Evolutionary conservation across 73 alveolate genomes (phyloP).

Genomic region (Paramecium primaurelia): DNA sequence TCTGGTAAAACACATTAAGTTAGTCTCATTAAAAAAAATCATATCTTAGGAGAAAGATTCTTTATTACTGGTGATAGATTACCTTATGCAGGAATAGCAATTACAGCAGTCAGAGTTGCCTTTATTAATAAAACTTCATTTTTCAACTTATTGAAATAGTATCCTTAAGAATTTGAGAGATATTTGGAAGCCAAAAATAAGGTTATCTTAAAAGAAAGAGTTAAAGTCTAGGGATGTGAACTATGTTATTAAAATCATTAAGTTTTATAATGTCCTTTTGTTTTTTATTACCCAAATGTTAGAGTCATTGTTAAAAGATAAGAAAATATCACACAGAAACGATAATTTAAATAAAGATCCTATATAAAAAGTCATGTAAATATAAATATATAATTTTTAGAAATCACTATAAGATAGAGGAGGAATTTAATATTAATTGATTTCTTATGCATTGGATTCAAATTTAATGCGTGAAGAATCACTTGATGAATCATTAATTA

Average conservation of each 20-base stretch:
- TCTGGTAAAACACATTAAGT: not conserved
- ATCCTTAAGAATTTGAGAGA: conserved; percentile 3
- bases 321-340: not conserved
- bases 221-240: conserved; percentile 34
- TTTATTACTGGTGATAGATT: conserved; percentile 12
- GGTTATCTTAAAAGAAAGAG: not conserved
- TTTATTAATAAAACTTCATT: not conserved
- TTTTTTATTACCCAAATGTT: conserved; percentile 37
- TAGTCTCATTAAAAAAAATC: conserved; percentile 7
- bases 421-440: not conserved
- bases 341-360: not conserved
- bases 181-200: not conserved
- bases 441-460: not conserved
- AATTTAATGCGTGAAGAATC: conserved; percentile 8
- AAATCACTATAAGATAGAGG: conserved; percentile 18
- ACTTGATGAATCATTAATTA: not conserved
- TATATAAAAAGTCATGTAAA: conserved; percentile 16
- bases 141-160: not conserved
- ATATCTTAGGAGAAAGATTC: conserved; percentile 38
- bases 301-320: not conserved
- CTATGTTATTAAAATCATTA: conserved; percentile 23
- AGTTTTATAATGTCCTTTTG: conserved; percentile 41
- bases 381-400: not conserved
- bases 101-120: not conserved
- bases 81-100: conserved; percentile 13